Conservation (phyloP, 2,329 filamentous ascomycete genomes). For the Pseudogymnoascus sp. region DNA sequence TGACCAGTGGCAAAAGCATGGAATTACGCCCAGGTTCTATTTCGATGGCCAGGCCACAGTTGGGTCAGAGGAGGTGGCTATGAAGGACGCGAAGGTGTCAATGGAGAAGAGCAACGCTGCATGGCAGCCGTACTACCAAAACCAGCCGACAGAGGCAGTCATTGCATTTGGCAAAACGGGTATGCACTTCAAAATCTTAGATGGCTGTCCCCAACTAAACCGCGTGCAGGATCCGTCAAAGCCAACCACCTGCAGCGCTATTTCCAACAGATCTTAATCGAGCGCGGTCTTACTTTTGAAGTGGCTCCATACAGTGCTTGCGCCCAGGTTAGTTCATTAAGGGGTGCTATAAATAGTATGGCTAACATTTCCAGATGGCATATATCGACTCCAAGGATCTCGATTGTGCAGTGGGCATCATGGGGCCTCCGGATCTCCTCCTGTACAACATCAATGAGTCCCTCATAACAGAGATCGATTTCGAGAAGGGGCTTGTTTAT, state of each 20-base stretch:
- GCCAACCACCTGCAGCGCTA: constrained; percentile 66
- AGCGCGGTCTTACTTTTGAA: constrained; percentile 62
- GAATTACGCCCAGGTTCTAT: constrained; percentile 75
- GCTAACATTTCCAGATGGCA: constrained; percentile 49
- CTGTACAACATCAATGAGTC: constrained; percentile 75
- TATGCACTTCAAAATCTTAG: constrained; percentile 32
- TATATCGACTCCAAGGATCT: constrained; percentile 63
- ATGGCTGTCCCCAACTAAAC: constrained; percentile 24
- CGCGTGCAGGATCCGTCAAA: constrained; percentile 53
- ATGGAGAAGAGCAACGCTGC: constrained; percentile 66
- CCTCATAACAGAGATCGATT: constrained; percentile 56
- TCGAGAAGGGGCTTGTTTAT: constrained; percentile 56
- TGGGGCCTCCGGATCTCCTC: constrained; percentile 76
- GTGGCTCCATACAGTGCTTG: constrained; percentile 83
- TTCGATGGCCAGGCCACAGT: constrained; percentile 82
- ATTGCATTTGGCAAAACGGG: constrained; percentile 77
- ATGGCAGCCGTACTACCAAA: constrained; percentile 78
- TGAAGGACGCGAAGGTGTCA: constrained; percentile 55
- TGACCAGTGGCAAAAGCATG: constrained; percentile 57
- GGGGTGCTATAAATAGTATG: background rate
- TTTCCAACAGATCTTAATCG: constrained; percentile 64
- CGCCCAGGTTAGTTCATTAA: constrained; percentile 56
- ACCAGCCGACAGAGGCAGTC: constrained; percentile 72
- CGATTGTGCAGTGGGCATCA: constrained; percentile 64
- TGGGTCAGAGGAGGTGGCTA: constrained; percentile 61